Base-by-base conservation (phyloP, 495 filamentous ascomycete genomes). In the Eremomyces bilateralis region DNA sequence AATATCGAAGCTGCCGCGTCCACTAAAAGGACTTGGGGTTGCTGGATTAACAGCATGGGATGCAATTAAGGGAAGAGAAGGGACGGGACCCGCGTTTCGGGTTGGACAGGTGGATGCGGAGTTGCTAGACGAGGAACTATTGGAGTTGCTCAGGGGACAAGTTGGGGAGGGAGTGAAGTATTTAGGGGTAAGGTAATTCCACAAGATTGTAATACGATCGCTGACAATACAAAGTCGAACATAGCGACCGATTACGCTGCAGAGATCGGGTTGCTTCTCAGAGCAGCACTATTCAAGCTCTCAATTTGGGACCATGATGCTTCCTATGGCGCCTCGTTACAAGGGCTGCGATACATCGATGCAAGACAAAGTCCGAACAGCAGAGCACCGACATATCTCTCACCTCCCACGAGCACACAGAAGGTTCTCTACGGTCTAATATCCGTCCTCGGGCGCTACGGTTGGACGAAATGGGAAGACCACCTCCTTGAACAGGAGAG, bases 81-180 rank as follows among this genome's bases (percentile, higher is more conserved):
- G 80, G 17, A 84, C 75, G 15, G 59, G 67, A 15, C 90, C 88
- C 4, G 76, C 79, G 6, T 93, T 91, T 51, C 72, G 88, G 27
- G 90, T 99, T 8, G 83, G 85, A 4, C 88, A 99, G 60, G 78
- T 99, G 18, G 88, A 99, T 53, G 84, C 88, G 17, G 90, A 95
- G 50, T 57, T 99, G 21, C 58, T 99, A 27, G 88, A 99, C 52
- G 83, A 94, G 49, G 88, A 99, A 55, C 63, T 99, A 30, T 64
- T 95, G 8, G 69, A 72, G 16, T 60, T 95, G 45, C 57, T 99
- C 36, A 80, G 78, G 44, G 72, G 69, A 16, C 88, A 99, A 50
- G 77, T 84, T 11, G 79, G 79, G 35, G 80, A 93, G 36, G 88
- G 76, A 4, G 55, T 95, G 33, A 90, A 84, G 51, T 91, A 85